phyloP scores from a whole-genome alignment of 306 rosid species.

The apple (Malus domestica) region ASM211411v1 NC_041792.1:24013907-24014406 shows the following conservation, averaged over 20 bases:
- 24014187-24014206: background rate
- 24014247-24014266: background rate
- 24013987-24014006: background rate
- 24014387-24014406: background rate
- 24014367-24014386: background rate
- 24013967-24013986: too few relatives aligned
- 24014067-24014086: too few relatives aligned
- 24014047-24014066: too few relatives aligned
- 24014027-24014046: too few relatives aligned
- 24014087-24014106: too few relatives aligned
- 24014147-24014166: background rate
- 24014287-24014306: background rate
- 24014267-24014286: background rate
- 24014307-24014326: background rate
- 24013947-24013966: background rate
- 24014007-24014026: background rate
- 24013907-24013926: background rate
- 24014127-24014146: background rate
- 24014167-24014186: background rate
- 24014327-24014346: background rate
- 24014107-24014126: background rate
- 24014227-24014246: too few relatives aligned
- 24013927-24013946: background rate
- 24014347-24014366: background rate
- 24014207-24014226: background rate